phyloP scores from a whole-genome alignment of 75 land plant genomes.

The Larix kaempferi region DNA sequence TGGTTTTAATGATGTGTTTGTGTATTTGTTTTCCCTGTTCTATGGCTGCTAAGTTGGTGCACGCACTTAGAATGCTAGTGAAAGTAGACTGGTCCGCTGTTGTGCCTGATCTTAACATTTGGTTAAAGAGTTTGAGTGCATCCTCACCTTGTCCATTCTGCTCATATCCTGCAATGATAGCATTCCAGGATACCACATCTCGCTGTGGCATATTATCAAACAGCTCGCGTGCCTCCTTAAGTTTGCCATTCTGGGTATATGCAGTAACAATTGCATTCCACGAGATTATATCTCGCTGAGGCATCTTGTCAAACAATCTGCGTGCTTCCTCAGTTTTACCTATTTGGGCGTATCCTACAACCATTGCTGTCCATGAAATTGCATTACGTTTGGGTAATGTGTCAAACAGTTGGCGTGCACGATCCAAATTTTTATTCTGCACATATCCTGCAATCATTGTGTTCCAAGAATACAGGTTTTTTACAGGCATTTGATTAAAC shows the following conservation, averaged over 20 bases:
- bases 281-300: constrained; percentile 2
- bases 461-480: too few relatives aligned
- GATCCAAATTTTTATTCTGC: not conserved
- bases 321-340: constrained; percentile 1
- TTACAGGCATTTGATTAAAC: too few relatives aligned
- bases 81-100: not conserved
- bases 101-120: constrained; percentile 13
- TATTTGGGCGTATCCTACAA: constrained; percentile 2
- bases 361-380: constrained; percentile 13
- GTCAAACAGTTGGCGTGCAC: constrained; percentile 2
- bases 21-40: constrained; percentile 2
- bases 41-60: not conserved
- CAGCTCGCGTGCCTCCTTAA: not conserved
- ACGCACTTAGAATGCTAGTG: constrained; percentile 10
- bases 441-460: too few relatives aligned
- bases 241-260: not conserved
- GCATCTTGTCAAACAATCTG: constrained; percentile 8
- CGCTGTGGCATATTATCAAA: constrained; percentile 25
- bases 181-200: constrained; percentile 59
- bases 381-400: not conserved
- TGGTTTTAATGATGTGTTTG: too few relatives aligned
- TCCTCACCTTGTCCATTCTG: constrained; percentile 50
- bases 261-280: constrained; percentile 9
- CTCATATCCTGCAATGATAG: constrained; percentile 63
- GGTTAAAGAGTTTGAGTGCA: constrained; percentile 13